These are phyloP conservation scores for Alternaria triticina DNA, from an alignment of 2,329 filamentous ascomycete species.

Conservation along the genomic window DNA sequence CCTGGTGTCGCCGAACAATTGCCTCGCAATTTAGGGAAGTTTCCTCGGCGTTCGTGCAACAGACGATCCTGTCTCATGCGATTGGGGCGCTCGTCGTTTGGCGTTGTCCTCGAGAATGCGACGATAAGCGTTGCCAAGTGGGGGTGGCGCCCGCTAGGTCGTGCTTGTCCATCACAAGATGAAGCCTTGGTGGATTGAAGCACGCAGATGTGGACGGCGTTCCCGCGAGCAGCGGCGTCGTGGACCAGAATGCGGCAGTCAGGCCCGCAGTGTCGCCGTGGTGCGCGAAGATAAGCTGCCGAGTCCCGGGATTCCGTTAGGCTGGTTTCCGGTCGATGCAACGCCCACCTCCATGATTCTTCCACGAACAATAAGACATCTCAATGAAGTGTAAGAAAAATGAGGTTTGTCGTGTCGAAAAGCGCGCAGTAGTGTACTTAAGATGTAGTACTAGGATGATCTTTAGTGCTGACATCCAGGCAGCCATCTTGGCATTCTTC, in stretches of 20 bases:
- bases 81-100: not conserved
- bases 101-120: not conserved
- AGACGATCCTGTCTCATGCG: not conserved
- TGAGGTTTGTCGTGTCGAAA: not conserved
- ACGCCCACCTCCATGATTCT: not conserved
- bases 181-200: not conserved
- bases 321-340: not conserved
- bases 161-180: not conserved
- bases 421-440: not conserved
- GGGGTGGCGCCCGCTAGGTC: not conserved
- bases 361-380: not conserved
- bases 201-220: not conserved
- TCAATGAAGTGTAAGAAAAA: not conserved
- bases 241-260: not conserved
- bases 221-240: not conserved
- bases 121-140: conserved; percentile 1
- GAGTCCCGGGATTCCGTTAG: not conserved
- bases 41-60: not conserved
- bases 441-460: not conserved
- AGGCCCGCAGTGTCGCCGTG: not conserved
- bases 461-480: not conserved
- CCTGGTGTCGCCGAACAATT: not conserved
- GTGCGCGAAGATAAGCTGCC: not conserved
- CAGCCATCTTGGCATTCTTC: not conserved
- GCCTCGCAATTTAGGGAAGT: not conserved